A percentile compares a stretch with the other conserved stretches of the same genome.
phyloP scores from a whole-genome alignment of 768 basidiomycete species.

The Suillus weaverae region DNA sequence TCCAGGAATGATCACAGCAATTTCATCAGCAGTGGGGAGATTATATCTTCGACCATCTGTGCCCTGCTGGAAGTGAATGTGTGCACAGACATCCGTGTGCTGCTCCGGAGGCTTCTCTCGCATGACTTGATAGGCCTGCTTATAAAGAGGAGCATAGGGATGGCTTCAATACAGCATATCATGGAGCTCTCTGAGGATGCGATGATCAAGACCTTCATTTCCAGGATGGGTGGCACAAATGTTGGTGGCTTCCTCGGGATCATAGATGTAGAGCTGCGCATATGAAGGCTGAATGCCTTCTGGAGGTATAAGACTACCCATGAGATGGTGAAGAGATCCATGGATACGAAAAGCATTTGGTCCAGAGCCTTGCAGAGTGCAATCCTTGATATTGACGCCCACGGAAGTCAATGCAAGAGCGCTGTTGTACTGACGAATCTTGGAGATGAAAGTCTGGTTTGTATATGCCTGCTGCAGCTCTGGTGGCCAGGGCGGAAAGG shows the following conservation, averaged over 20 bases:
- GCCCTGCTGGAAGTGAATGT: slow-evolving; percentile 7
- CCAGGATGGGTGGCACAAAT: slow-evolving; percentile 11
- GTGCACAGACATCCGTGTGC: slow-evolving; percentile 15
- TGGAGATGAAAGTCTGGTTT: slow-evolving; percentile 27
- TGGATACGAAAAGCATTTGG: slow-evolving; percentile 36
- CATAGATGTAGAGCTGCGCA: slow-evolving; percentile 45
- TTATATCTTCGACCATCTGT: slow-evolving; percentile 42
- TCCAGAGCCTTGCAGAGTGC: slow-evolving; percentile 29
- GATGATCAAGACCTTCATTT: slow-evolving; percentile 25
- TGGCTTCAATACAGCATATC: slow-evolving; percentile 19
- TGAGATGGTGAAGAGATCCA: slow-evolving; percentile 37
- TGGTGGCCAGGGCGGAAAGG: slow-evolving; percentile 21
- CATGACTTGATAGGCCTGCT: slow-evolving; percentile 34
- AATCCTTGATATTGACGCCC: slow-evolving; percentile 30
- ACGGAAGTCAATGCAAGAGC: slow-evolving; percentile 43
- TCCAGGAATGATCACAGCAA: slow-evolving; percentile 30
- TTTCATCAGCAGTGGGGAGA: slow-evolving; percentile 41
- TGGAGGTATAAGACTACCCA: slow-evolving; percentile 33
- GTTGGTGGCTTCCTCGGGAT: slow-evolving; percentile 36
- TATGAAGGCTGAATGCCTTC: slow-evolving; percentile 26
- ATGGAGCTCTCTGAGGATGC: slow-evolving; percentile 27
- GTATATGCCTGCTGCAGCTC: slow-evolving; percentile 14
- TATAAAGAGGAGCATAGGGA: slow-evolving; percentile 28
- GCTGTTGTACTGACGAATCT: slow-evolving; percentile 43
- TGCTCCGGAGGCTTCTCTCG: slow-evolving; percentile 16